A percentile compares a stretch with the other conserved stretches of the same genome.
Conservation (phyloP, 805 yeast species). For the Torulaspora microellipsoides region DNA sequence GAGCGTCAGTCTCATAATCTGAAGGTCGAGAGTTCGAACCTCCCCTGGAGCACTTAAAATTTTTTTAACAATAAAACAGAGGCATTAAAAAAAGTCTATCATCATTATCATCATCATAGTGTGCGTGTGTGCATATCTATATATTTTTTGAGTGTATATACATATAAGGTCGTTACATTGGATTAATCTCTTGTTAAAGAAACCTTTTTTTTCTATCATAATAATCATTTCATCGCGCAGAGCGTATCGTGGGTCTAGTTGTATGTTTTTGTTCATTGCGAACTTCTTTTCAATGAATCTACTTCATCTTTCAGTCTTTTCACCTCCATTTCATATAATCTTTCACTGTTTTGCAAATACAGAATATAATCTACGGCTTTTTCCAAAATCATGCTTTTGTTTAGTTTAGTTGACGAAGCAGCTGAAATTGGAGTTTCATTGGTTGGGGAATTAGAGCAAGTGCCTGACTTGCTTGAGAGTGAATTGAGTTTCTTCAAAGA, state of each 20-base stretch:
- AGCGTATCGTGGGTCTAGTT: background rate
- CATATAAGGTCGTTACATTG: slow-evolving; percentile 5
- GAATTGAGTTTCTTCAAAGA: slow-evolving; percentile 7
- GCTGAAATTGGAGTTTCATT: slow-evolving; percentile 8
- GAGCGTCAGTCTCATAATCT: slow-evolving; percentile 52
- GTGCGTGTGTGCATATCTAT: background rate
- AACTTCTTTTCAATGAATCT: slow-evolving; percentile 9
- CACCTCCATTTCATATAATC: slow-evolving; percentile 30
- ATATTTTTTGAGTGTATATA: slow-evolving; percentile 1
- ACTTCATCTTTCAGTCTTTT: slow-evolving; percentile 34
- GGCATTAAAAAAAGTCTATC: background rate
- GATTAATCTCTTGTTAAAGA: background rate
- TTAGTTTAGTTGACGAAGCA: slow-evolving; percentile 40
- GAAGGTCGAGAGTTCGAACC: slow-evolving; percentile 49
- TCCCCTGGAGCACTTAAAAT: slow-evolving; percentile 40
- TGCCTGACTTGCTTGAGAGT: slow-evolving; percentile 1
- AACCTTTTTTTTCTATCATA: slow-evolving; percentile 7
- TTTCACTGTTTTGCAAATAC: slow-evolving; percentile 48
- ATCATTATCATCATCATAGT: slow-evolving; percentile 1
- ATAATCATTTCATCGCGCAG: slow-evolving; percentile 4
- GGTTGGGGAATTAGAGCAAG: slow-evolving; percentile 1
- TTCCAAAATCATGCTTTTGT: slow-evolving; percentile 64
- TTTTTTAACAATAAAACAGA: no score
- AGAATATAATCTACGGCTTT: slow-evolving; percentile 61
- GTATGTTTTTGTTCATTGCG: background rate